These are phyloP conservation scores for Articulospora tetracladia DNA, from an alignment of 495 filamentous ascomycete species.

Conservation along the genomic window DNA sequence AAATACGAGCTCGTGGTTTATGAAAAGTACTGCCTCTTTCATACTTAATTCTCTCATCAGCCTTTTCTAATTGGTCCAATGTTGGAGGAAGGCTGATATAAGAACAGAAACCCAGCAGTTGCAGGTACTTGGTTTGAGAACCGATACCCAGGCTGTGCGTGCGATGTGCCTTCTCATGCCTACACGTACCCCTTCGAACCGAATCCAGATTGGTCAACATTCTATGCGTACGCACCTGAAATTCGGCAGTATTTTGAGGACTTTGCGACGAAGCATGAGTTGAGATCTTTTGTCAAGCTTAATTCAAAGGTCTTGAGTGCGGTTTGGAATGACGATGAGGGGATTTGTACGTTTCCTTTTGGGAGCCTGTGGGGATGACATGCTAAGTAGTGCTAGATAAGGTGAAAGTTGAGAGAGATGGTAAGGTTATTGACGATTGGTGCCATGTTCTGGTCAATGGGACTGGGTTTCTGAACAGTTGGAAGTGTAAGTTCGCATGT, in stretches of 20 bases:
- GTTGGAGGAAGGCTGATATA: not conserved
- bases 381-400: not conserved
- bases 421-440: conserved; percentile 2
- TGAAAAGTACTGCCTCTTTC: not conserved
- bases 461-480: conserved; percentile 21
- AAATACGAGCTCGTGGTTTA: conserved; percentile 3
- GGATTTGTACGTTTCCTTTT: not conserved
- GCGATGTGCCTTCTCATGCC: conserved; percentile 51
- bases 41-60: not conserved
- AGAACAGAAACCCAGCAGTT: conserved; percentile 50
- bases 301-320: conserved; percentile 9
- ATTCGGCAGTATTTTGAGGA: conserved; percentile 54
- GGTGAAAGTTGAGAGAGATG: not conserved
- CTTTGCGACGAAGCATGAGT: conserved; percentile 50
- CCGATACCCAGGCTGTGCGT: conserved; percentile 49
- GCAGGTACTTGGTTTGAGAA: conserved; percentile 60
- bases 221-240: conserved; percentile 50
- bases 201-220: conserved; percentile 55
- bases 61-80: no score
- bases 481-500: conserved; percentile 26
- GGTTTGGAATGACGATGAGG: not conserved
- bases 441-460: conserved; percentile 10
- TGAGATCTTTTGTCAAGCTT: conserved; percentile 43
- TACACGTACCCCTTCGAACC: conserved; percentile 54
- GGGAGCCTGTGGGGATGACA: not conserved